phyloP scores from a whole-genome alignment of 73 alveolate species.

The Paramecium biaurelia region DNA sequence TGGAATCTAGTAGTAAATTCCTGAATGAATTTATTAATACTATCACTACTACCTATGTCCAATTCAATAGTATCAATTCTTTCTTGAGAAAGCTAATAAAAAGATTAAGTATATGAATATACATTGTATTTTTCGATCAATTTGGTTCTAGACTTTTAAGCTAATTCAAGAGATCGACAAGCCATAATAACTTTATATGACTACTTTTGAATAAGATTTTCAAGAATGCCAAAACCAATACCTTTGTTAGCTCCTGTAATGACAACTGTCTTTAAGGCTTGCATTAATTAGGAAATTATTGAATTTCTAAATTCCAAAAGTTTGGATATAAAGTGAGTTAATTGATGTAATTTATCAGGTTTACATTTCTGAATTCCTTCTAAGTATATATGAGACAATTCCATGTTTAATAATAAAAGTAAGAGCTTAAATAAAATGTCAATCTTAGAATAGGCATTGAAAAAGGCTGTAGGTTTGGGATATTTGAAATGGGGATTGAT shows the following conservation, averaged over 20 bases:
- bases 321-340: background rate
- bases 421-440: background rate
- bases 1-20: constrained; percentile 46
- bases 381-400: background rate
- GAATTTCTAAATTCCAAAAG: background rate
- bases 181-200: constrained; percentile 68
- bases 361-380: background rate
- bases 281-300: background rate
- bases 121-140: constrained; percentile 44
- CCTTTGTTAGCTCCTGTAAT: constrained; percentile 80
- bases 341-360: background rate
- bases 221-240: constrained; percentile 72
- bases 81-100: constrained; percentile 56
- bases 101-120: background rate
- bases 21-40: constrained; percentile 60
- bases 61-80: constrained; percentile 67
- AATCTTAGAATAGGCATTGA: background rate
- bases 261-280: constrained; percentile 62
- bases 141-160: constrained; percentile 33
- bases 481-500: background rate
- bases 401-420: background rate
- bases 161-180: constrained; percentile 70
- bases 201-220: constrained; percentile 62
- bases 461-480: background rate
- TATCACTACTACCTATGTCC: constrained; percentile 63